Evolutionary conservation across 441 rosid species (phyloP), one percentile per base, ranked within the genome.

Genomic region (Populus hybrid): DNA sequence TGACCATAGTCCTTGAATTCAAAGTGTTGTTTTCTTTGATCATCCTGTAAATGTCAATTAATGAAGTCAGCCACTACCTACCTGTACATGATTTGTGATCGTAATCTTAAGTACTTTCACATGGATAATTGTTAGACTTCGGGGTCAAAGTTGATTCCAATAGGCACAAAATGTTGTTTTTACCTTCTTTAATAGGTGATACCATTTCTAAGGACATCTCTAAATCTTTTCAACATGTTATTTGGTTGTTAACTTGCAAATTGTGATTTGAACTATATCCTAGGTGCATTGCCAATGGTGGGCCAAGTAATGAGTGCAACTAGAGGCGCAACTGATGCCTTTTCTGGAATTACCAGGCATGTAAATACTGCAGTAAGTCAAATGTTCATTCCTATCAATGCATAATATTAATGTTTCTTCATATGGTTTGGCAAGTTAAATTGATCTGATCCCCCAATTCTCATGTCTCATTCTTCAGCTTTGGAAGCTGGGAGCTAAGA

Each of bases 271-370:
- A 77, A 46, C n/a, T 66, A 18, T 76, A 38, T 80, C 70, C 70
- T 77, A 93, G 99, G 89, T 80, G 90, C 91, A 61, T 70, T 95
- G 65, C 99, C 99, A 67, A 86, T 93, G 88, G 87, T 91, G 68
- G 87, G 86, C 8, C 90, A 93, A 89, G 87, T 94, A 70, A 87
- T 92, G 95, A 88, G 87, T 85, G 95, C 97, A 21, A 84, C 97
- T 16, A 89, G 98, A 86, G 99, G 98, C 67, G 97, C 99, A 72
- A 92, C 97, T 61, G 84, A 83, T 88, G 95, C 90, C 2, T 88
- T 95, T 81, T 90, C 97, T 16, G 98, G 97, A 50, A 90, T 76
- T 82, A 90, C 88, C 23, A 83, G 87, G 80, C 97, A 90, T 23
- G 86, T 90, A 6, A 95, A 94, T 76, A 82, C 70, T 10, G 89